Conservation (phyloP, 2,329 filamentous ascomycete genomes). For the Escovopsis weberi region DNA sequence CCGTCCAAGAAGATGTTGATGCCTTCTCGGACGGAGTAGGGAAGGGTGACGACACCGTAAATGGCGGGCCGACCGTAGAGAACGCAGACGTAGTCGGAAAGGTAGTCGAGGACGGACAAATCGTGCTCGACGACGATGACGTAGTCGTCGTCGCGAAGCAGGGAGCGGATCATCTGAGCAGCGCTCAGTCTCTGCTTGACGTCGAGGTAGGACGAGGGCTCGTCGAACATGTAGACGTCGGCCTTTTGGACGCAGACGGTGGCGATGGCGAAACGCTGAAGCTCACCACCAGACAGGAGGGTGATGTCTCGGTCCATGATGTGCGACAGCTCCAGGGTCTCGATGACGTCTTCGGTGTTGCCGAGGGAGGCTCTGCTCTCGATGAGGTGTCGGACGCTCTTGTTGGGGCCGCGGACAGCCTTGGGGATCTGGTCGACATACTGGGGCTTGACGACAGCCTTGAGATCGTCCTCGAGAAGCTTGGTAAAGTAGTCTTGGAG, state of each 20-base stretch:
- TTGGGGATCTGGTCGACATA: constrained; percentile 97
- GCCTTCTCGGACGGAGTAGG: constrained; percentile 90
- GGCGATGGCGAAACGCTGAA: constrained; percentile 95
- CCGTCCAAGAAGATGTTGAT: constrained; percentile 99
- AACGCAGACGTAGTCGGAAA: constrained; percentile 96
- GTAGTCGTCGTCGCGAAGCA: constrained; percentile 80
- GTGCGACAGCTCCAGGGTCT: constrained; percentile 74
- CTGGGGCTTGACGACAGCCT: constrained; percentile 97
- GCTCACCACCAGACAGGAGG: constrained; percentile 87
- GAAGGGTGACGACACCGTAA: constrained; percentile 94
- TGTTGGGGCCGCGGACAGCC: constrained; percentile 70
- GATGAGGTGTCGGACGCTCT: constrained; percentile 67
- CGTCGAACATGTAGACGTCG: constrained; percentile 99
- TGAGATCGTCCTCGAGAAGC: constrained; percentile 88
- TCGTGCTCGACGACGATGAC: constrained; percentile 99
- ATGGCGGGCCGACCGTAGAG: constrained; percentile 91
- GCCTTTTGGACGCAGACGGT: constrained; percentile 91
- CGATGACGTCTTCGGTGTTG: constrained; percentile 68
- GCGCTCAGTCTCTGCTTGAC: constrained; percentile 96
- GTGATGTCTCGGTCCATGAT: constrained; percentile 86
- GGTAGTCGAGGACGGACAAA: constrained; percentile 93
- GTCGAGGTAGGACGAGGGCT: constrained; percentile 97
- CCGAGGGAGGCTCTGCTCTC: constrained; percentile 60
- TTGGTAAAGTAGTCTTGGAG: constrained; percentile 85
- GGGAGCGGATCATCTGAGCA: constrained; percentile 79